A percentile compares a stretch with the other conserved stretches of the same genome.
Evolutionary conservation across 2,329 filamentous ascomycete species (phyloP).

Genomic region (Botrytis cinerea): DNA sequence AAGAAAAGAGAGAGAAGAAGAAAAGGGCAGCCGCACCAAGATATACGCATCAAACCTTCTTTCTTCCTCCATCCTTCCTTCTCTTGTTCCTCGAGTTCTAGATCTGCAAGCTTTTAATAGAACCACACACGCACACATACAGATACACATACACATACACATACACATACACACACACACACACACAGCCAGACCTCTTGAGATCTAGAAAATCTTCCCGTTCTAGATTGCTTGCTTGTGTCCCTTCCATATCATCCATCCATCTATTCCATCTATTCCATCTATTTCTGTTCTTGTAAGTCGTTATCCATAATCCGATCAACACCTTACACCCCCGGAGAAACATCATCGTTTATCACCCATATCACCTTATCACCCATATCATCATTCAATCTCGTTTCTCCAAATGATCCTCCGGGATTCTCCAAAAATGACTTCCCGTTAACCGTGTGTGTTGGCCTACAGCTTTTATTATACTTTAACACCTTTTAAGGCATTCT

Average conservation of each 20-base stretch:
- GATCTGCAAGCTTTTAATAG: conserved; percentile 5
- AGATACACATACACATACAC: conserved; percentile 16
- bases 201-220: neutral
- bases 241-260: neutral
- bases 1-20: neutral
- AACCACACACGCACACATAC: conserved; percentile 11
- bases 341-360: neutral
- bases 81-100: conserved; percentile 11
- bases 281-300: neutral
- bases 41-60: conserved; percentile 14
- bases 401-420: conserved; percentile 10
- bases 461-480: neutral
- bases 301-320: conserved; percentile 10
- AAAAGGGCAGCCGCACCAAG: conserved; percentile 7
- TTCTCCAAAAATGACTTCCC: conserved; percentile 17
- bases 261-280: neutral
- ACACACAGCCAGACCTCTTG: neutral
- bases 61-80: neutral
- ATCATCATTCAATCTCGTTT: conserved; percentile 7
- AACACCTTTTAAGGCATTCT: conserved; percentile 14
- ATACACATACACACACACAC: conserved; percentile 24
- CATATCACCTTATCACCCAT: neutral
- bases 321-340: neutral
- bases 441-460: conserved; percentile 1
- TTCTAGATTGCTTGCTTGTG: conserved; percentile 15